Percentiles rank a stretch among this genome's conserved stretches.
These are phyloP conservation scores for Candida pseudoviswanathii DNA, from an alignment of 1,139 yeast species.

Conservation along the genomic window DNA sequence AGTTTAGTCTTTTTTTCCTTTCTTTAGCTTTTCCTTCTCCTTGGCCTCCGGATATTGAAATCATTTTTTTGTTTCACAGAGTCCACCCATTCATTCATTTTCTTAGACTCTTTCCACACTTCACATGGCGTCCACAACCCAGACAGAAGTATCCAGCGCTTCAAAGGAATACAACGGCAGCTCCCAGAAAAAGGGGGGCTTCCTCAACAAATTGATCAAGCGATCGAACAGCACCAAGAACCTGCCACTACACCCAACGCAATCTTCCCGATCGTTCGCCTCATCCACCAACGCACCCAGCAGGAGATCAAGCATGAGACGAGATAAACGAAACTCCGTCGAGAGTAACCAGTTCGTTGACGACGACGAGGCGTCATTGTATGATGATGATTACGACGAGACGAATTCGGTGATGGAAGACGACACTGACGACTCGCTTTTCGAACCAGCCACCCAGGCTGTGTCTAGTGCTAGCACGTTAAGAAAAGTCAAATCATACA, in stretches of 20 bases:
- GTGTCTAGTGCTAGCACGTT: constrained; percentile 4
- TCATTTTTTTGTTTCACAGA: neutral
- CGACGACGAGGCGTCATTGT: constrained; percentile 15
- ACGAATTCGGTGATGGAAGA: constrained; percentile 10
- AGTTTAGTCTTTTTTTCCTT: neutral
- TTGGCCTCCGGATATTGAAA: neutral
- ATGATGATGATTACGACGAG: constrained; percentile 17
- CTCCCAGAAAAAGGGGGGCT: constrained; percentile 13
- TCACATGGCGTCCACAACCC: neutral
- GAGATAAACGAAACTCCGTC: constrained; percentile 4
- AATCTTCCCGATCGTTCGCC: neutral
- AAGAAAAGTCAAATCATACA: constrained; percentile 4
- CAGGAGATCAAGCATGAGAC: constrained; percentile 5
- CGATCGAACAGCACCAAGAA: constrained; percentile 7
- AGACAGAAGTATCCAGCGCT: neutral
- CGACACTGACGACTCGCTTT: constrained; percentile 14
- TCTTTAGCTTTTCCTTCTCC: neutral
- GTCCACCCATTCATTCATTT: neutral
- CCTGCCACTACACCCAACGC: neutral
- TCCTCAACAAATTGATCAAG: constrained; percentile 16
- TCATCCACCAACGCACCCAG: constrained; percentile 1
- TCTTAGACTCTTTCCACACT: neutral
- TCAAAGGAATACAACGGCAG: neutral
- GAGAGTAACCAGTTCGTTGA: constrained; percentile 11
- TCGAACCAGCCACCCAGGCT: constrained; percentile 9